Evolutionary conservation across 2,329 filamentous ascomycete genomes (phyloP), one percentile per base, ranked within the genome.

Genomic region (Trichoderma koningii): DNA sequence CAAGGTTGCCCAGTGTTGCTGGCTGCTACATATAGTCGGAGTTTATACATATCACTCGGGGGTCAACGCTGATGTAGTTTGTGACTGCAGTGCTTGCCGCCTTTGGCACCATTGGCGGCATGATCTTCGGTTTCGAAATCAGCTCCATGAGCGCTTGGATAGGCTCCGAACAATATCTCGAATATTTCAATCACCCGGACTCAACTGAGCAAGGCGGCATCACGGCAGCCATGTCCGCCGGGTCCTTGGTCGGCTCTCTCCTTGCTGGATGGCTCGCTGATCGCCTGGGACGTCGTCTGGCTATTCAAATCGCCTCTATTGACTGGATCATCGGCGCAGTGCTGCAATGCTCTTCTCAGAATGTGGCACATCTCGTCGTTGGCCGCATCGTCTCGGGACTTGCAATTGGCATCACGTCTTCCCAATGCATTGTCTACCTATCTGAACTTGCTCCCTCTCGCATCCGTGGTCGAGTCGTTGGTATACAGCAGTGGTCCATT

Each of bases 111-210:
- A 57, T 47, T 15, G 55, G 55, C 7, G 55, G 41, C 42, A 57
- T 57, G 55, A 57, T 57, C 41, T 57, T 57, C n/a, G 55, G 55
- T n/a, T 57, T 57, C 42, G 55, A 57, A n/a, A 57, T 57, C 23
- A 57, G 55, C 26, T 57, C 55, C 21, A 57, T 57, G 55, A 57
- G 55, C 34, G 41, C 41, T 3, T 57, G 55, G 55, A 57, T 57
- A 14, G 55, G 55, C 41, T 57, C 55, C 30, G 55, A 57, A 5
- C 55, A 57, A 26, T 47, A 47, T 19, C 41, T 47, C 14, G 15
- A 57, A 7, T 57, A 47, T 14, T 57, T 57, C n/a, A 45, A 47
- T 23, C 41, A 57, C 10, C 55, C 55, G 21, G 55, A 9, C 10
- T 57, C 55, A 28, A 9, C 55, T 6, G 3, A 57, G 21, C 55